phyloP scores from a whole-genome alignment of 1,284 basidiomycete species.

The Crucibulum parvulum region DNA sequence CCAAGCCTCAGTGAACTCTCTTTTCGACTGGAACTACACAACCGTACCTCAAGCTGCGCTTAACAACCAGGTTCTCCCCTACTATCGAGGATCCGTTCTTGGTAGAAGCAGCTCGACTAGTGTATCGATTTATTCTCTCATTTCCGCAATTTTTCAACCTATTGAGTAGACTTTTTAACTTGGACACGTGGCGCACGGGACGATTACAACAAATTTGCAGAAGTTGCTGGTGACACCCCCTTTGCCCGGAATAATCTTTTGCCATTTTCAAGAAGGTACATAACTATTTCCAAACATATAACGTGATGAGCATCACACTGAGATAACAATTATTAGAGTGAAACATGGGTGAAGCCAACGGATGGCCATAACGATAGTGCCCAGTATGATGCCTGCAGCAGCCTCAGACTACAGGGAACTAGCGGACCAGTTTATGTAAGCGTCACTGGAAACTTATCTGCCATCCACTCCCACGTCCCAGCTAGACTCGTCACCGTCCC shows the following conservation, averaged over 20 bases:
- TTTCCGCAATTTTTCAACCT: neutral
- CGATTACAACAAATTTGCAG: conserved; percentile 19
- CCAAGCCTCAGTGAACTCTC: neutral
- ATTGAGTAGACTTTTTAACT: conserved; percentile 8
- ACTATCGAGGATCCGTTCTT: conserved; percentile 22
- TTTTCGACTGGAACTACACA: conserved; percentile 27
- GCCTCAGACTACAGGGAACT: conserved; percentile 32
- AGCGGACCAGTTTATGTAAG: conserved; percentile 8
- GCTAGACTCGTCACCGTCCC: no score
- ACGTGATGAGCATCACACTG: neutral
- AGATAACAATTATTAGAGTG: conserved; percentile 17
- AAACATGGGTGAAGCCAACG: conserved; percentile 26
- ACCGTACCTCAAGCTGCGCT: conserved; percentile 18
- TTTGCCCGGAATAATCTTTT: conserved; percentile 20
- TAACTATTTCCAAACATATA: conserved; percentile 4
- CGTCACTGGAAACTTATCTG: conserved; percentile 28
- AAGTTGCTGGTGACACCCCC: conserved; percentile 3
- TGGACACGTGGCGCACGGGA: conserved; percentile 30
- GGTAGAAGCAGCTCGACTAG: conserved; percentile 25
- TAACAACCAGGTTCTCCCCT: conserved; percentile 13
- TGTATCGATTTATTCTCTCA: conserved; percentile 1
- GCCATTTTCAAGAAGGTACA: conserved; percentile 6
- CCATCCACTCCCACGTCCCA: conserved; percentile 29
- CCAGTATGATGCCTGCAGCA: conserved; percentile 25
- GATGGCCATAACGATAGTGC: conserved; percentile 32